Evolutionary conservation across 257 asterid genomes (phyloP).

Genomic region (Paraleonurus japonicus): DNA sequence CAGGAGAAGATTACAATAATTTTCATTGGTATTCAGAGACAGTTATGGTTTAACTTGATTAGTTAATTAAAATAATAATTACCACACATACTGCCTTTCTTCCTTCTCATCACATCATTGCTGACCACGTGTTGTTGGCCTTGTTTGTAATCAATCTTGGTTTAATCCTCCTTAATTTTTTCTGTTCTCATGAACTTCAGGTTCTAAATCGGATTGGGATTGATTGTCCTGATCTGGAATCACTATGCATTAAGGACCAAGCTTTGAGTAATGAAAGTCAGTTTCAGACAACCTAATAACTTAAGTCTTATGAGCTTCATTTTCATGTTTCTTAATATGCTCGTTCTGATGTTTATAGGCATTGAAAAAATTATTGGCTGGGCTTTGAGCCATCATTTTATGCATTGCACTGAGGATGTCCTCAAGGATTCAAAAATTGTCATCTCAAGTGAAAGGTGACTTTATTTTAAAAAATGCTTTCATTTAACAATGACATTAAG

Average conservation of each 20-base stretch:
- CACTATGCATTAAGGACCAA: slow-evolving; percentile 74
- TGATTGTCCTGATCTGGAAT: slow-evolving; percentile 73
- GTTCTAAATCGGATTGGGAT: slow-evolving; percentile 63
- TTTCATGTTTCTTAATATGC: slow-evolving; percentile 19
- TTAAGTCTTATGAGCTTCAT: slow-evolving; percentile 7
- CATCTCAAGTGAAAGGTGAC: slow-evolving; percentile 67
- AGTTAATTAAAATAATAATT: not conserved
- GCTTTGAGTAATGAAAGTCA: slow-evolving; percentile 79
- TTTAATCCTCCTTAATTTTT: not conserved
- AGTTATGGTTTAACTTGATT: not conserved
- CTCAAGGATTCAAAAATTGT: slow-evolving; percentile 47
- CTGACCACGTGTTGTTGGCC: not conserved
- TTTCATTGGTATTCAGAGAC: not conserved
- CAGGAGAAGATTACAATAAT: slow-evolving; percentile 5
- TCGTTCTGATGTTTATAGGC: slow-evolving; percentile 45
- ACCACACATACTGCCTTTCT: not conserved
- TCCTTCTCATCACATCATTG: not conserved
- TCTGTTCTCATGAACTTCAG: slow-evolving; percentile 37
- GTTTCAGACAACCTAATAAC: slow-evolving; percentile 26
- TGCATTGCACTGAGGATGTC: slow-evolving; percentile 54
- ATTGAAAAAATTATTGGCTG: slow-evolving; percentile 77
- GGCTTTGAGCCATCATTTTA: slow-evolving; percentile 84
- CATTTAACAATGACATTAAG: not conserved
- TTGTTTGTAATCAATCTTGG: slow-evolving; percentile 2
- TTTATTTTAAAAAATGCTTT: slow-evolving; percentile 9